Evolutionary conservation across 176 grass and related monocot genomes (phyloP).

Genomic region (Avena eriantha): DNA sequence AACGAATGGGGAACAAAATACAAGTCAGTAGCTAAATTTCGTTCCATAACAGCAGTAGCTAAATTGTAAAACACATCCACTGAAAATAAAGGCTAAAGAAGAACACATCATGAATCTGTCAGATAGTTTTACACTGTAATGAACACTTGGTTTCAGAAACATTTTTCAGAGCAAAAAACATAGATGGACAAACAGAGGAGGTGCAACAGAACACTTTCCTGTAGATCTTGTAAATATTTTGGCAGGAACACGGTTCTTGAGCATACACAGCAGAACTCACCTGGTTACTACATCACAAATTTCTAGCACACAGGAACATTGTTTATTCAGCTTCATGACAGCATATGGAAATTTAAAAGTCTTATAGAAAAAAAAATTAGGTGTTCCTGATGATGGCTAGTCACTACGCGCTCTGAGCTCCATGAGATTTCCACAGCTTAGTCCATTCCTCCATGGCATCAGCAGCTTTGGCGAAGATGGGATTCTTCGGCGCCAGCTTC

Average conservation of each 20-base stretch:
- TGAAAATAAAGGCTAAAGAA: too few relatives aligned
- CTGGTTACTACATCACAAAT: constrained; percentile 26
- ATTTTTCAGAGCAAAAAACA: background rate
- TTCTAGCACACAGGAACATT: constrained; percentile 13
- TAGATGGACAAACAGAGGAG: background rate
- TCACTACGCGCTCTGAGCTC: constrained; percentile 44
- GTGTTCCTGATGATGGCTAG: background rate
- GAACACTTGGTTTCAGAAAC: background rate
- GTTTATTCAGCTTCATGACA: constrained; percentile 49
- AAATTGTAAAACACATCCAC: background rate
- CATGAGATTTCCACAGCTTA: constrained; percentile 78
- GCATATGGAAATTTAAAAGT: constrained; percentile 30
- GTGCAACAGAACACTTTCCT: background rate
- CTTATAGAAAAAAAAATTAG: constrained; percentile 23
- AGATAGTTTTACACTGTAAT: background rate
- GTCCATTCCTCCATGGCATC: constrained; percentile 88
- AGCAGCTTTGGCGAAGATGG: constrained; percentile 63
- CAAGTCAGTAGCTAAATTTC: too few relatives aligned
- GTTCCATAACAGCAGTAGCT: too few relatives aligned
- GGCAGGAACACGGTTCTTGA: background rate
- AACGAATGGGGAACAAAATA: too few relatives aligned
- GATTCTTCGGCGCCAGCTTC: constrained; percentile 61
- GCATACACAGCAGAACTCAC: background rate
- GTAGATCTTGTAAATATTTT: background rate
- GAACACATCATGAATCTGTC: background rate